A percentile compares a stretch with the other conserved stretches of the same genome.
These are phyloP conservation scores for Pseudogymnoascus sp. DNA, from an alignment of 2,329 filamentous ascomycete genomes.

Conservation along the genomic window DNA sequence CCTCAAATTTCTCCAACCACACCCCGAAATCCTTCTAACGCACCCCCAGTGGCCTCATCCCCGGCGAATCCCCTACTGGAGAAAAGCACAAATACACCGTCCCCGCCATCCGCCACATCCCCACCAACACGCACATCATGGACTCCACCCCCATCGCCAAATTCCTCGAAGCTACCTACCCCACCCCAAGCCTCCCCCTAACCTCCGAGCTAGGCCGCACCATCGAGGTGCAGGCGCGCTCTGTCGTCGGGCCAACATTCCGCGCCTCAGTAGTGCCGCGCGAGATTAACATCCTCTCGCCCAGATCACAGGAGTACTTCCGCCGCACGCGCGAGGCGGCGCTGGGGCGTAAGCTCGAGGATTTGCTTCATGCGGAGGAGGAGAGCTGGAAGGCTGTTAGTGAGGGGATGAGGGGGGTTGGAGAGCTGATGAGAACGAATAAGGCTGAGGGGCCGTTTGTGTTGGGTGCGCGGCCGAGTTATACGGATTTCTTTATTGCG, in stretches of 20 bases:
- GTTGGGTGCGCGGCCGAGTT: slow-evolving; percentile 30
- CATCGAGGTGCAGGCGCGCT: slow-evolving; percentile 29
- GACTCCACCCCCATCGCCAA: slow-evolving; percentile 33
- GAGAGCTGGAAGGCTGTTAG: slow-evolving; percentile 24
- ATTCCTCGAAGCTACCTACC: slow-evolving; percentile 36
- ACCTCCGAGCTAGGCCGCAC: slow-evolving; percentile 31
- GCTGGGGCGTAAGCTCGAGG: slow-evolving; percentile 32
- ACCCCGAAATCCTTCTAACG: slow-evolving; percentile 8
- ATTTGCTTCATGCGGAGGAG: slow-evolving; percentile 30
- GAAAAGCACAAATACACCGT: slow-evolving; percentile 33
- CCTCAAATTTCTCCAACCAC: not conserved
- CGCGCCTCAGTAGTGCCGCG: slow-evolving; percentile 31
- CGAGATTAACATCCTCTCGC: slow-evolving; percentile 32
- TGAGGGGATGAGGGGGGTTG: slow-evolving; percentile 24
- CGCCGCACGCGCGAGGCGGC: slow-evolving; percentile 32
- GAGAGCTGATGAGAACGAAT: slow-evolving; percentile 31
- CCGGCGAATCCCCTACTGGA: slow-evolving; percentile 17
- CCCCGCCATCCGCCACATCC: slow-evolving; percentile 35
- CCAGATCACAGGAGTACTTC: slow-evolving; percentile 33
- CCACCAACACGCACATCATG: slow-evolving; percentile 35
- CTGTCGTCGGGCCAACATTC: slow-evolving; percentile 25
- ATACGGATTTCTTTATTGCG: slow-evolving; percentile 35
- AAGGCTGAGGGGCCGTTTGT: slow-evolving; percentile 34
- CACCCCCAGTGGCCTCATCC: slow-evolving; percentile 22
- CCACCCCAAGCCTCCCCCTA: slow-evolving; percentile 29